Evolutionary conservation across 176 grass and related monocot genomes (phyloP).

Genomic region (bread wheat (Triticum aestivum)): IWGSC_CS_RefSeq_v2.1 NC_057812.1:104481022-104481521

Average conservation of each 20-base stretch:
- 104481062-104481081: background rate
- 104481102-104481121: constrained; percentile 5
- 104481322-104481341: constrained; percentile 75
- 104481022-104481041: background rate
- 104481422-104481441: constrained; percentile 88
- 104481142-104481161: background rate
- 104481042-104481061: background rate
- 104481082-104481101: background rate
- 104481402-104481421: constrained; percentile 62
- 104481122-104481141: constrained; percentile 29
- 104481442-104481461: constrained; percentile 77
- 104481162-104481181: background rate
- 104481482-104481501: constrained; percentile 74
- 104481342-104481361: constrained; percentile 86
- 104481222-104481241: background rate
- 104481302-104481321: constrained; percentile 9
- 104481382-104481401: constrained; percentile 75
- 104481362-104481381: constrained; percentile 93
- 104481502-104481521: constrained; percentile 56
- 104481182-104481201: background rate
- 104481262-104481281: background rate
- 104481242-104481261: background rate
- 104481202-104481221: constrained; percentile 12
- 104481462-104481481: constrained; percentile 82
- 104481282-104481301: no score